Evolutionary conservation across 1,139 yeast species (phyloP).

Genomic region (Geotrichum phurueaensis): DNA sequence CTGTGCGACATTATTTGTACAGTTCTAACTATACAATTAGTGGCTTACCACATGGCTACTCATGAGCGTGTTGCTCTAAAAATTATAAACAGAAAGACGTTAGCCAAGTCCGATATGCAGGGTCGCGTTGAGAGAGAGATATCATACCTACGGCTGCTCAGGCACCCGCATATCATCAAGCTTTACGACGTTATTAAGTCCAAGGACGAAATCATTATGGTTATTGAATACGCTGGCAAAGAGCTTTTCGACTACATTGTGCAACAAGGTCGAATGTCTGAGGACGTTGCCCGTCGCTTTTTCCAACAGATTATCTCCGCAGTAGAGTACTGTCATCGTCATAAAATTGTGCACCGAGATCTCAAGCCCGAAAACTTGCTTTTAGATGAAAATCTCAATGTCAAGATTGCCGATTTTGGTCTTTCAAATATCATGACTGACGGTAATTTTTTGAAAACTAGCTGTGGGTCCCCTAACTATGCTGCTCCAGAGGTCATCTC

Average conservation of each 20-base stretch:
- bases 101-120: slow-evolving; percentile 96
- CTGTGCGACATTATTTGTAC: background rate
- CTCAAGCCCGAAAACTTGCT: slow-evolving; percentile 90
- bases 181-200: slow-evolving; percentile 93
- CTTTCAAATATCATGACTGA: slow-evolving; percentile 95
- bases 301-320: slow-evolving; percentile 98
- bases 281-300: slow-evolving; percentile 87
- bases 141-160: slow-evolving; percentile 74
- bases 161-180: slow-evolving; percentile 97
- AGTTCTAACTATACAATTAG: slow-evolving; percentile 13
- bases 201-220: slow-evolving; percentile 95
- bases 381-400: slow-evolving; percentile 84
- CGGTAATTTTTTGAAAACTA: slow-evolving; percentile 90
- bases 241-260: slow-evolving; percentile 95
- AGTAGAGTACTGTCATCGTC: slow-evolving; percentile 95
- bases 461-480: slow-evolving; percentile 96
- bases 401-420: slow-evolving; percentile 96
- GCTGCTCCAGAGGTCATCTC: slow-evolving; percentile 98
- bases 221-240: slow-evolving; percentile 93
- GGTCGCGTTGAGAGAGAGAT: slow-evolving; percentile 95
- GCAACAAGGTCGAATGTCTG: slow-evolving; percentile 91
- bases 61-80: slow-evolving; percentile 93
- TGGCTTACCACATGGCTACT: slow-evolving; percentile 88
- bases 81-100: slow-evolving; percentile 86
- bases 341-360: slow-evolving; percentile 95